Evolutionary conservation across 2,329 filamentous ascomycete species (phyloP).

Genomic region (Orbilia javanica): DNA sequence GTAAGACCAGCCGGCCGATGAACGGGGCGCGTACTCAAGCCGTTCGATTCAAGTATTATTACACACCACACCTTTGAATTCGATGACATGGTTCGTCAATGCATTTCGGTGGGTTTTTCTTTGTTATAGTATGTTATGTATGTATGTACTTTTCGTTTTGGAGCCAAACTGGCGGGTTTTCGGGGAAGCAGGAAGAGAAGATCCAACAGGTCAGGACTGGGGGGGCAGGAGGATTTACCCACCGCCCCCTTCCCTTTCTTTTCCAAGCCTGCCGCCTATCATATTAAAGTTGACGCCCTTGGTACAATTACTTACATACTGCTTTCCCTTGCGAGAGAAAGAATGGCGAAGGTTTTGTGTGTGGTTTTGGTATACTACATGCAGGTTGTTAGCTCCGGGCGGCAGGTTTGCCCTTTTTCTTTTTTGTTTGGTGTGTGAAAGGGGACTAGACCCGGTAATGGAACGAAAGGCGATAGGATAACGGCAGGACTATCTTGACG

Average conservation of each 20-base stretch:
- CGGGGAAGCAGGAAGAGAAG: constrained; percentile 27
- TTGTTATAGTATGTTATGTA: neutral
- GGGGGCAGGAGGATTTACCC: too few relatives aligned
- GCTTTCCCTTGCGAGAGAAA: neutral
- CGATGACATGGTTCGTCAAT: constrained; percentile 6
- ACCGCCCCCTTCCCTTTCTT: neutral
- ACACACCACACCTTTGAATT: neutral
- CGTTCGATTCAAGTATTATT: too few relatives aligned
- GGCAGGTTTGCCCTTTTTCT: neutral
- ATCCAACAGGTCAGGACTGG: constrained; percentile 1
- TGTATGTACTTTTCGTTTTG: neutral
- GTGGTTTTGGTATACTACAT: neutral
- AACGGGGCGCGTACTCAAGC: neutral
- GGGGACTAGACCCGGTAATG: neutral
- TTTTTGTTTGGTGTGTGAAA: neutral
- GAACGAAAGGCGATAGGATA: neutral
- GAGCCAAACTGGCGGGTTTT: constrained; percentile 25
- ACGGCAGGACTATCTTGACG: neutral
- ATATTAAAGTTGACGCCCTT: neutral
- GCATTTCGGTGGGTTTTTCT: neutral
- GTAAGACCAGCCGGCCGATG: constrained; percentile 28
- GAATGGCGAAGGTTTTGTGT: too few relatives aligned
- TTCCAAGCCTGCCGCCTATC: neutral
- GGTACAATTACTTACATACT: too few relatives aligned
- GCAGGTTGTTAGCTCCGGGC: neutral